Evolutionary conservation across 2,329 filamentous ascomycete genomes (phyloP).

Genomic region (Apiospora sp.): DNA sequence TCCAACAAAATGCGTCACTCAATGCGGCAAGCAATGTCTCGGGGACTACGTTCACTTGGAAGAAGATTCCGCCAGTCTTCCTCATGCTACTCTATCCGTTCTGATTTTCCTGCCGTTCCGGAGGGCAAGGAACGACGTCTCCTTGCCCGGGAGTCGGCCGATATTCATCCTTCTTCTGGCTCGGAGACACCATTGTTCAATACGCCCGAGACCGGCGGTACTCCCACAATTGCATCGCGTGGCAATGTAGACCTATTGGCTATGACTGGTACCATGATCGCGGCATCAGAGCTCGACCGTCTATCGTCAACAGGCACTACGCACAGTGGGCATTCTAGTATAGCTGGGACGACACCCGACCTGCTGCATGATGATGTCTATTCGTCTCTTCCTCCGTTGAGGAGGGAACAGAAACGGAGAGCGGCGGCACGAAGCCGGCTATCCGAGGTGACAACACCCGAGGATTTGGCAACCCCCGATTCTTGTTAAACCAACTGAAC

Average conservation of each 20-base stretch:
- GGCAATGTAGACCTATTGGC: slow-evolving; percentile 35
- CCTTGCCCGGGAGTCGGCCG: slow-evolving; percentile 38
- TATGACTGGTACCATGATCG: slow-evolving; percentile 37
- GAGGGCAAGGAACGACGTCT: slow-evolving; percentile 38
- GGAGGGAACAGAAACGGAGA: slow-evolving; percentile 33
- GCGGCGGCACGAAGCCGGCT: slow-evolving; percentile 36
- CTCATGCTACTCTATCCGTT: slow-evolving; percentile 37
- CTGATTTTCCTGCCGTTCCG: slow-evolving; percentile 38
- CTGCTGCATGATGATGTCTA: background rate
- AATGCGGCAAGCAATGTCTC: slow-evolving; percentile 33
- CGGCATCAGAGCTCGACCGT: slow-evolving; percentile 39
- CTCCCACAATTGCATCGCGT: slow-evolving; percentile 25
- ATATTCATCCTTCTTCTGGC: slow-evolving; percentile 40
- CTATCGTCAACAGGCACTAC: slow-evolving; percentile 30
- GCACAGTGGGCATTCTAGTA: background rate
- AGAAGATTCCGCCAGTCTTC: slow-evolving; percentile 35
- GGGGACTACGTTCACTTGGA: slow-evolving; percentile 34
- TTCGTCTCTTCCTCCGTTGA: slow-evolving; percentile 28
- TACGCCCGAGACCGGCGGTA: slow-evolving; percentile 37
- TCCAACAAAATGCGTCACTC: slow-evolving; percentile 4
- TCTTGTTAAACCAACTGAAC: no score
- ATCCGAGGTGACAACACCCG: slow-evolving; percentile 42
- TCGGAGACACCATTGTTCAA: slow-evolving; percentile 41
- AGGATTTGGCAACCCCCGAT: slow-evolving; percentile 29
- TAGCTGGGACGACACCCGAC: background rate